Conservation (phyloP, 2,329 filamentous ascomycete genomes). For the Ilyonectria robusta region DNA sequence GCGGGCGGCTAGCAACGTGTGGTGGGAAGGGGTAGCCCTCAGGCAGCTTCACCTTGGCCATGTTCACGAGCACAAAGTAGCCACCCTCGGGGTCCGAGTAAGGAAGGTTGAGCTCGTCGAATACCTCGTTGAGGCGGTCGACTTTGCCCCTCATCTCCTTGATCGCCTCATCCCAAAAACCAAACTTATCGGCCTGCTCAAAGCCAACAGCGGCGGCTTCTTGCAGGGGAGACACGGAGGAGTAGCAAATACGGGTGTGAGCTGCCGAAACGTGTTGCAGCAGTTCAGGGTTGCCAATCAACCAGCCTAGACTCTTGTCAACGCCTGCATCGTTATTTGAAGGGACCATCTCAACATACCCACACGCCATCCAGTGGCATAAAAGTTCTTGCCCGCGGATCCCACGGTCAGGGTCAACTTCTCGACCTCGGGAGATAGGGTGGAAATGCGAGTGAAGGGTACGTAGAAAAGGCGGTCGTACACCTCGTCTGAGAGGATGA, state of each 20-base stretch:
- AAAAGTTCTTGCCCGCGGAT: conserved; percentile 98
- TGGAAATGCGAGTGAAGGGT: conserved; percentile 93
- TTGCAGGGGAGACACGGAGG: conserved; percentile 91
- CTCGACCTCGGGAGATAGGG: conserved; percentile 90
- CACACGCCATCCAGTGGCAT: conserved; percentile 96
- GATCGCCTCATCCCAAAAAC: conserved; percentile 90
- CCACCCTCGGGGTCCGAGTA: conserved; percentile 96
- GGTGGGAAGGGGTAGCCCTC: conserved; percentile 88
- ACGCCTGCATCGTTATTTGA: background rate
- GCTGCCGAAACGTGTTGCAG: conserved; percentile 94
- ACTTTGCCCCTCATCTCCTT: conserved; percentile 93
- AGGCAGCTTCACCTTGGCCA: conserved; percentile 88
- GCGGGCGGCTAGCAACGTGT: conserved; percentile 86
- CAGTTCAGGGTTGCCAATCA: conserved; percentile 89
- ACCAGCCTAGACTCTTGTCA: conserved; percentile 72
- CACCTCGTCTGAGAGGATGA: conserved; percentile 93
- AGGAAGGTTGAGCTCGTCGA: conserved; percentile 80
- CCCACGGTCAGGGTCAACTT: conserved; percentile 92
- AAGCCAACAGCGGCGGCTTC: conserved; percentile 96
- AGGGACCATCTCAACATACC: conserved; percentile 53
- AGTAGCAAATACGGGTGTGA: conserved; percentile 97
- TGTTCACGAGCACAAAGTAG: conserved; percentile 97
- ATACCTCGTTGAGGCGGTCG: conserved; percentile 86
- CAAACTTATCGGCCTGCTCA: conserved; percentile 85
- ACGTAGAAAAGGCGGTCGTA: conserved; percentile 97